A percentile compares a stretch with the other conserved stretches of the same genome.
Conservation (phyloP, 176 grass and related monocot genomes). For the Melocanna baccifera region DNA sequence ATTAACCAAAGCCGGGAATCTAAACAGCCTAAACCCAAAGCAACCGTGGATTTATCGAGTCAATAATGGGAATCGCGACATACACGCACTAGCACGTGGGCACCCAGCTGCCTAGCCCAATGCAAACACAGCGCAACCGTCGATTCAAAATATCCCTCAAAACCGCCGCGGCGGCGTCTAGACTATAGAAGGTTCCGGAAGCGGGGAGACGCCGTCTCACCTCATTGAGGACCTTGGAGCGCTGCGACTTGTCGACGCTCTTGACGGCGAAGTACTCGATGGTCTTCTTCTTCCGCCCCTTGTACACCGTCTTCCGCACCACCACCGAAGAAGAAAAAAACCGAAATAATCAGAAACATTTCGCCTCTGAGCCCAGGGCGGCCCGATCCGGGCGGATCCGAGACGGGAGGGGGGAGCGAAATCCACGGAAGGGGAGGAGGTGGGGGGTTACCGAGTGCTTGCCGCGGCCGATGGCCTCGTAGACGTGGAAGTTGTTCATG, state of each 20-base stretch:
- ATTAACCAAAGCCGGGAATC: neutral
- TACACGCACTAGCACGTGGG: neutral
- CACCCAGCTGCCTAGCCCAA: neutral
- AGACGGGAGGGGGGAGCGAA: neutral
- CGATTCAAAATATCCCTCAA: neutral
- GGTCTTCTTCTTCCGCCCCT: constrained; percentile 98
- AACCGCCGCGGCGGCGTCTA: neutral
- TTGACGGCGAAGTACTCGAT: constrained; percentile 97
- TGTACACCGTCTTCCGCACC: constrained; percentile 78
- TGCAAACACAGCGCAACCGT: neutral
- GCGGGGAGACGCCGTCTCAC: constrained; percentile 45
- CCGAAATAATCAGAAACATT: constrained; percentile 28
- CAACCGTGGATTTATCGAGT: neutral
- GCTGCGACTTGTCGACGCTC: constrained; percentile 96
- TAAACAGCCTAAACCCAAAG: neutral
- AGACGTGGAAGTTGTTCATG: constrained; percentile 99
- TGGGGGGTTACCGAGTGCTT: constrained; percentile 73
- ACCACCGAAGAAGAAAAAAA: neutral
- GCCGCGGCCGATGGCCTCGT: constrained; percentile 93
- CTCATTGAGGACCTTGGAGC: constrained; percentile 90
- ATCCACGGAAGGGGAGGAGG: neutral
- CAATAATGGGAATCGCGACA: neutral
- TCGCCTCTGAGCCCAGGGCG: neutral
- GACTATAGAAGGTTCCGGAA: neutral
- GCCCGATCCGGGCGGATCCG: neutral